These are phyloP conservation scores for Hypomyces perniciosus DNA, from an alignment of 2,329 filamentous ascomycete genomes.

Conservation along the genomic window DNA sequence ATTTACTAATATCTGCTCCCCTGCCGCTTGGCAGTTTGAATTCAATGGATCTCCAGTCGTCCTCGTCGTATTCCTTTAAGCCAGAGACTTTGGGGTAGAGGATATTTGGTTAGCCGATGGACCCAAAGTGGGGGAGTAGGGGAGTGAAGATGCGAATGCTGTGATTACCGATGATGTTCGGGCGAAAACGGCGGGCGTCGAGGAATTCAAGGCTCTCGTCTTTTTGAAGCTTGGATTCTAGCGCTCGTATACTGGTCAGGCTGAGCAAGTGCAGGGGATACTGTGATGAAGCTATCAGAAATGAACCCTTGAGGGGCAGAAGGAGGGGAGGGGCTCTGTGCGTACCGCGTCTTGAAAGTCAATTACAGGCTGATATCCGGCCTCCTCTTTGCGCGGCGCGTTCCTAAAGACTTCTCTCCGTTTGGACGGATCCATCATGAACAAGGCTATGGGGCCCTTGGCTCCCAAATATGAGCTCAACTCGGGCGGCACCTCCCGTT, in stretches of 20 bases:
- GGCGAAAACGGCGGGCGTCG: constrained; percentile 59
- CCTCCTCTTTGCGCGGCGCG: constrained; percentile 51
- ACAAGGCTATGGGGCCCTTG: constrained; percentile 59
- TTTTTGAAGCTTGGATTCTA: constrained; percentile 51
- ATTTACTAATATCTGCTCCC: constrained; percentile 23
- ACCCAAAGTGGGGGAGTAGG: not conserved
- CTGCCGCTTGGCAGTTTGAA: constrained; percentile 41
- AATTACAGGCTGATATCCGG: constrained; percentile 59
- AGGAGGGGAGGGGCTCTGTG: not conserved
- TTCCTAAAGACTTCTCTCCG: constrained; percentile 54
- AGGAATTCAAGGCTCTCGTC: constrained; percentile 44
- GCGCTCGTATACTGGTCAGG: constrained; percentile 55
- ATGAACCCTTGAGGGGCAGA: not conserved
- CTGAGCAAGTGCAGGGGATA: constrained; percentile 67
- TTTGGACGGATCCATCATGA: constrained; percentile 56
- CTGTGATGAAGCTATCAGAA: constrained; percentile 28
- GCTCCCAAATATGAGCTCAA: constrained; percentile 61
- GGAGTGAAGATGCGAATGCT: not conserved
- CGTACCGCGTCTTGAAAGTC: constrained; percentile 63
- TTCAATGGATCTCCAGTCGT: constrained; percentile 58
- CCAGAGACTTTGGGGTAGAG: constrained; percentile 46
- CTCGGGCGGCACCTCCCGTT: constrained; percentile 53
- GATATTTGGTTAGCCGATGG: not conserved
- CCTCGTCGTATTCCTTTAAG: constrained; percentile 59
- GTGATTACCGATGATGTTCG: constrained; percentile 60